A percentile compares a stretch with the other conserved stretches of the same genome.
phyloP scores from a whole-genome alignment of 108 stramenopile genomes.

The Craspedostauros australis region DNA sequence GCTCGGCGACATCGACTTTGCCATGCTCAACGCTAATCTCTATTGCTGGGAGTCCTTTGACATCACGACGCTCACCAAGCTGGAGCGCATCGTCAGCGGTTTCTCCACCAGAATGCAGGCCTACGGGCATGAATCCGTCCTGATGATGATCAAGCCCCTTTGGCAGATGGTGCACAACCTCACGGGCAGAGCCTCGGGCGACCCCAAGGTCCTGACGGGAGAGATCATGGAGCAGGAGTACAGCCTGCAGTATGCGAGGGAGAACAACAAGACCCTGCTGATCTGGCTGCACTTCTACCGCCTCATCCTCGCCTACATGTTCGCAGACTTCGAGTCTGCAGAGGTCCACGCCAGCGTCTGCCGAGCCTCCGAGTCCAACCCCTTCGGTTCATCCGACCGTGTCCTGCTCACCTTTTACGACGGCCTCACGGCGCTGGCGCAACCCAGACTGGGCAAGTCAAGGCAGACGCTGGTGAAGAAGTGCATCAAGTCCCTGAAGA shows the following conservation, averaged over 20 bases:
- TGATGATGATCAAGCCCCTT: constrained; percentile 12
- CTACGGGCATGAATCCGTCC: constrained; percentile 19
- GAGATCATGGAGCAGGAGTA: constrained; percentile 21
- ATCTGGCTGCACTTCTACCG: constrained; percentile 19
- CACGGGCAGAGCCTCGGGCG: constrained; percentile 4
- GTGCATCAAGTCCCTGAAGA: constrained; percentile 14
- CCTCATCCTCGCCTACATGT: constrained; percentile 6
- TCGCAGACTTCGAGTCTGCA: constrained; percentile 23
- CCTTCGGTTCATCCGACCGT: constrained; percentile 14
- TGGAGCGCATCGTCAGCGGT: constrained; percentile 12
- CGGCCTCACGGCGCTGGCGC: constrained; percentile 30
- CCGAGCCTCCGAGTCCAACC: constrained; percentile 13
- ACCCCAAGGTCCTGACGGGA: constrained; percentile 22
- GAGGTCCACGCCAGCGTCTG: constrained; percentile 19
- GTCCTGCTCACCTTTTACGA: constrained; percentile 32
- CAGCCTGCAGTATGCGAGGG: constrained; percentile 6
- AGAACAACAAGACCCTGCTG: constrained; percentile 17
- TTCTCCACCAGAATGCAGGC: constrained; percentile 21
- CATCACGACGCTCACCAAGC: constrained; percentile 1
- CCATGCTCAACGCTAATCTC: constrained; percentile 19
- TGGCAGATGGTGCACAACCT: constrained; percentile 29
- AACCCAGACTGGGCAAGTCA: constrained; percentile 10
- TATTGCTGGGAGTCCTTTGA: constrained; percentile 25
- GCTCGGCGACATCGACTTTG: constrained; percentile 29
- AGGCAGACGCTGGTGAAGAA: constrained; percentile 3